Evolutionary conservation across 164 flowering plant genomes (phyloP).

Genomic region (Vitis cinerea): DNA sequence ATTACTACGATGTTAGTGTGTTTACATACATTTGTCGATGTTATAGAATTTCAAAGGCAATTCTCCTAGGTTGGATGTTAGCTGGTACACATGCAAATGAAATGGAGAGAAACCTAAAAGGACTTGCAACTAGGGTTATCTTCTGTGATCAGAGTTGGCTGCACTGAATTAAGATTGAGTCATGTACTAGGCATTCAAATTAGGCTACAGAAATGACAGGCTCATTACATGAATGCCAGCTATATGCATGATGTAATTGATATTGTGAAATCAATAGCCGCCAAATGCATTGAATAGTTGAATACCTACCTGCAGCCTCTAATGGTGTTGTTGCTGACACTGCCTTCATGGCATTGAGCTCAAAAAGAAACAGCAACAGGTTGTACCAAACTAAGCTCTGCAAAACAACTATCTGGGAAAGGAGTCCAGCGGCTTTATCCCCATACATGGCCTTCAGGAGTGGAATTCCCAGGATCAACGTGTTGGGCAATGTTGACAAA

Average conservation of each 20-base stretch:
- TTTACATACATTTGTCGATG: not conserved
- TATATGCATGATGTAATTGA: not conserved
- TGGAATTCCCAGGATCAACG: constrained; percentile 83
- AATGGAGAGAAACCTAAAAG: not conserved
- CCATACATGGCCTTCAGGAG: constrained; percentile 75
- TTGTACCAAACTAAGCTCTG: constrained; percentile 82
- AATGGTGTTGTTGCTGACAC: constrained; percentile 21
- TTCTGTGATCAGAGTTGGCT: constrained; percentile 7
- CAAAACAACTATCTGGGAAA: constrained; percentile 68
- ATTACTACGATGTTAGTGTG: not conserved
- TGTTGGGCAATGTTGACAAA: constrained; percentile 71
- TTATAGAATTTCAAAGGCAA: not conserved
- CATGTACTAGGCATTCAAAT: not conserved
- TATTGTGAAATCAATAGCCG: not conserved
- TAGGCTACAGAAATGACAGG: not conserved
- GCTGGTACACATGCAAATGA: not conserved
- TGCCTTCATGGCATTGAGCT: constrained; percentile 48
- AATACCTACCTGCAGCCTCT: constrained; percentile 42
- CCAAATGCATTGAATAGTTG: not conserved
- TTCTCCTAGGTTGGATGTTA: not conserved
- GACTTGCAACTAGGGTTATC: constrained; percentile 8
- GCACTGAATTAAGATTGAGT: not conserved
- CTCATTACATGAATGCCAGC: not conserved
- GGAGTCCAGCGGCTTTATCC: constrained; percentile 42
- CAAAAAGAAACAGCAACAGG: constrained; percentile 64